Evolutionary conservation across 108 stramenopile species (phyloP).

Genomic region (Pseudonitzschia pungens): DNA sequence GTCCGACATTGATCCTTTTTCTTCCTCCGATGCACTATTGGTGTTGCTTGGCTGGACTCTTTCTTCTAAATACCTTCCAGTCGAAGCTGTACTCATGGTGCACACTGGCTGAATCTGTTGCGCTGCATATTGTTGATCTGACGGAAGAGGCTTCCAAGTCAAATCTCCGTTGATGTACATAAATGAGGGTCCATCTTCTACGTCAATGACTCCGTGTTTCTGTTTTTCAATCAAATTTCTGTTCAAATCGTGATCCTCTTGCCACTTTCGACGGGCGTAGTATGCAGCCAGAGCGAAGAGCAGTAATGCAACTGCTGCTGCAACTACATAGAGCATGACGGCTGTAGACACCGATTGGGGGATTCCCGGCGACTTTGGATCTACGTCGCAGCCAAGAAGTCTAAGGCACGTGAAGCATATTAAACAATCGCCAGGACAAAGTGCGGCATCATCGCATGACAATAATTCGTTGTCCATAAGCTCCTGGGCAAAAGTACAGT

Average conservation of each 20-base stretch:
- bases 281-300: neutral
- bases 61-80: constrained; percentile 15
- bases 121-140: constrained; percentile 15
- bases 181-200: neutral
- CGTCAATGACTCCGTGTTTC: neutral
- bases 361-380: neutral
- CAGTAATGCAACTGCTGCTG: constrained; percentile 7
- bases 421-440: constrained; percentile 49
- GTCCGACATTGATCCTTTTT: neutral
- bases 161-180: constrained; percentile 15
- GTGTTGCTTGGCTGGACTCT: neutral
- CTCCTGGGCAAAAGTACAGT: constrained; percentile 58
- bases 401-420: constrained; percentile 59
- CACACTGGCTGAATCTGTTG: neutral
- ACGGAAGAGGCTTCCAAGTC: constrained; percentile 15
- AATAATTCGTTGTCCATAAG: constrained; percentile 42
- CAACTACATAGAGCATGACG: constrained; percentile 3
- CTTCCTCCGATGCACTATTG: constrained; percentile 4
- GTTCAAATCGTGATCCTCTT: constrained; percentile 2
- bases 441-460: constrained; percentile 38
- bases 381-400: constrained; percentile 36
- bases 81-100: constrained; percentile 21
- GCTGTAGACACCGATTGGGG: neutral
- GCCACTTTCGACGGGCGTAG: constrained; percentile 10
- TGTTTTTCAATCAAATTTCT: constrained; percentile 10